Conservation (phyloP, 2,329 filamentous ascomycete genomes). For the Emmonsiellopsis sp. region DNA sequence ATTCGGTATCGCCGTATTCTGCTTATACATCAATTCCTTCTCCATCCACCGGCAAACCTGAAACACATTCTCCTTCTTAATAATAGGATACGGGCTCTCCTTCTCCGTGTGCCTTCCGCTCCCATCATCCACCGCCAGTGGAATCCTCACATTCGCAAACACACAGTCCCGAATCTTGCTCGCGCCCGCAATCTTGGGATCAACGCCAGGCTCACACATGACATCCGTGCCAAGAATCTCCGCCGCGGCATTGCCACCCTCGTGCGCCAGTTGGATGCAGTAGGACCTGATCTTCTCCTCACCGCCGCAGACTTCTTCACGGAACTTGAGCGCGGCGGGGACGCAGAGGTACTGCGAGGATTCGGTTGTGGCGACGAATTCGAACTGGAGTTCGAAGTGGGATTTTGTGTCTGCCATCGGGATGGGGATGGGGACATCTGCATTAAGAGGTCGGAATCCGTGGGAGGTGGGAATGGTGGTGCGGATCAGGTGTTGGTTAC, state of each 20-base stretch:
- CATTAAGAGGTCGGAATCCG: conserved; percentile 52
- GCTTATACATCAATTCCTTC: conserved; percentile 45
- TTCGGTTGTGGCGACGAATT: conserved; percentile 70
- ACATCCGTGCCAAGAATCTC: conserved; percentile 59
- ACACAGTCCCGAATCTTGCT: conserved; percentile 52
- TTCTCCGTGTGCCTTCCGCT: conserved; percentile 8
- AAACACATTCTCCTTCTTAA: conserved; percentile 32
- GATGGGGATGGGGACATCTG: conserved; percentile 6
- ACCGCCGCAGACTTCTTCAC: conserved; percentile 59
- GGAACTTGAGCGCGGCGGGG: conserved; percentile 62
- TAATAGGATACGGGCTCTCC: conserved; percentile 12
- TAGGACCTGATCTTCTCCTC: conserved; percentile 63
- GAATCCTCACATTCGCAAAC: conserved; percentile 66
- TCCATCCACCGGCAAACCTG: conserved; percentile 51
- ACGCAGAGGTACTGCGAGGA: conserved; percentile 63
- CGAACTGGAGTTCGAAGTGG: conserved; percentile 60
- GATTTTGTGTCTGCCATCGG: conserved; percentile 35
- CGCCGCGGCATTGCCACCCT: conserved; percentile 55
- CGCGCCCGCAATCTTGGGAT: conserved; percentile 13
- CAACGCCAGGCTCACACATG: conserved; percentile 45
- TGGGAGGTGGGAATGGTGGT: conserved; percentile 72
- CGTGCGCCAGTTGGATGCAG: conserved; percentile 51
- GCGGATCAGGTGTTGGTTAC: conserved; percentile 67
- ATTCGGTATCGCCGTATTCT: conserved; percentile 62
- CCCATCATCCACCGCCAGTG: conserved; percentile 41